Percentiles rank a stretch among this genome's conserved stretches.
phyloP scores from a whole-genome alignment of 2,329 filamentous ascomycete genomes.

The Helotiales sp. region DNA sequence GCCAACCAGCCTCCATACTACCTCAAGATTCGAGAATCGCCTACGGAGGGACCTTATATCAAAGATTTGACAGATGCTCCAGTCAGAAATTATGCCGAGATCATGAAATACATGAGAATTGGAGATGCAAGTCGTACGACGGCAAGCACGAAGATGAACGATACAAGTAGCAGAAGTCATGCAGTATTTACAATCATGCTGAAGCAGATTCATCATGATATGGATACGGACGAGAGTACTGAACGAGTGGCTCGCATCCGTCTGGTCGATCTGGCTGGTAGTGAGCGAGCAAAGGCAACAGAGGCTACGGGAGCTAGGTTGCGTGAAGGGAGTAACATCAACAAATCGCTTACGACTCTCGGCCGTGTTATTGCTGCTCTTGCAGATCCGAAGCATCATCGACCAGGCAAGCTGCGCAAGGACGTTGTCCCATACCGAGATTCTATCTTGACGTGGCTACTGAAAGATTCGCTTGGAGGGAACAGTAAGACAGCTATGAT shows the following conservation, averaged over 20 bases:
- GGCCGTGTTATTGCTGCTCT: slow-evolving; percentile 94
- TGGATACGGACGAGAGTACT: slow-evolving; percentile 96
- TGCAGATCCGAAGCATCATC: slow-evolving; percentile 65
- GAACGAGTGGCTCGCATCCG: slow-evolving; percentile 92
- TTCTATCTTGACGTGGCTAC: slow-evolving; percentile 78
- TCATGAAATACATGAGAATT: slow-evolving; percentile 85
- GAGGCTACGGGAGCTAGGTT: slow-evolving; percentile 90
- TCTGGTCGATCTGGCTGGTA: slow-evolving; percentile 91
- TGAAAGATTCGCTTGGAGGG: slow-evolving; percentile 93
- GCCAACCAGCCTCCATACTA: slow-evolving; percentile 79
- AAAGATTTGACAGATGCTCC: slow-evolving; percentile 94
- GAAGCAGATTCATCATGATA: slow-evolving; percentile 96
- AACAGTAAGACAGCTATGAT: slow-evolving; percentile 99
- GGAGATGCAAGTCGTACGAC: slow-evolving; percentile 86
- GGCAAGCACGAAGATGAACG: slow-evolving; percentile 98
- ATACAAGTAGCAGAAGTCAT: slow-evolving; percentile 93
- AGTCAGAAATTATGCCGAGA: slow-evolving; percentile 82
- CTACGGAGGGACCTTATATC: slow-evolving; percentile 92
- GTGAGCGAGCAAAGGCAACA: slow-evolving; percentile 91
- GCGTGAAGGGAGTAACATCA: slow-evolving; percentile 96
- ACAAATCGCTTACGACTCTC: slow-evolving; percentile 95
- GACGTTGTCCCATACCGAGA: slow-evolving; percentile 91
- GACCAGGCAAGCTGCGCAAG: slow-evolving; percentile 57
- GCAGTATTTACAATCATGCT: slow-evolving; percentile 98
- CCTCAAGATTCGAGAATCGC: slow-evolving; percentile 95